These are phyloP conservation scores for Amanita phalloides DNA, from an alignment of 768 basidiomycete genomes.

Conservation along the genomic window DNA sequence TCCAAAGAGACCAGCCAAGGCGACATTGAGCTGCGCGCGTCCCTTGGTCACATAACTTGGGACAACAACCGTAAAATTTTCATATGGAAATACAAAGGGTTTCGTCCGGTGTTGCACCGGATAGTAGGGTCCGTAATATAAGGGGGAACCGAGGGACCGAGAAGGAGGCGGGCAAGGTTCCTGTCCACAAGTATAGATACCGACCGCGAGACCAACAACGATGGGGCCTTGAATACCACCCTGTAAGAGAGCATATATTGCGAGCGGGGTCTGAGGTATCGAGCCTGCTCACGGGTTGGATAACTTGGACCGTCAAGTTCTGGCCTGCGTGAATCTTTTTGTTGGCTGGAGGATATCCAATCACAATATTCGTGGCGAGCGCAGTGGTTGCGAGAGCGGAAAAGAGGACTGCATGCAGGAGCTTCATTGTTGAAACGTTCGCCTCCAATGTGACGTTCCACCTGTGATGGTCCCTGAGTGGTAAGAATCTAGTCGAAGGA, in stretches of 20 bases:
- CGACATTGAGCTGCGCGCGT: neutral
- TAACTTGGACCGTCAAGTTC: neutral
- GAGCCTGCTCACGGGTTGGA: neutral
- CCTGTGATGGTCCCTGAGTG: neutral
- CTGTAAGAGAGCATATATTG: neutral
- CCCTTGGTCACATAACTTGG: neutral
- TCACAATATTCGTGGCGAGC: neutral
- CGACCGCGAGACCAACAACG: neutral
- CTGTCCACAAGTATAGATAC: neutral
- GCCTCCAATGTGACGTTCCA: neutral
- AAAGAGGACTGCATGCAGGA: neutral
- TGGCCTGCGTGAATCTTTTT: neutral
- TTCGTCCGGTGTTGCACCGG: neutral
- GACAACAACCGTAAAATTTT: neutral
- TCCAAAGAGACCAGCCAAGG: neutral
- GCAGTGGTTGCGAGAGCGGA: neutral
- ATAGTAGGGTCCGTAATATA: neutral
- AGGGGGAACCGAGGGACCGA: neutral
- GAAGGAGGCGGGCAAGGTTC: neutral
- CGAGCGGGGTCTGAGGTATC: neutral
- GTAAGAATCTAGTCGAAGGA: neutral
- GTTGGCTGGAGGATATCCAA: neutral
- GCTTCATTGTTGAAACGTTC: neutral
- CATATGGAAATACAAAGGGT: neutral
- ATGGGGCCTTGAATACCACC: neutral